Base-by-base conservation (phyloP, 2,329 filamentous ascomycete genomes). In the Zalaria obscura region DNA sequence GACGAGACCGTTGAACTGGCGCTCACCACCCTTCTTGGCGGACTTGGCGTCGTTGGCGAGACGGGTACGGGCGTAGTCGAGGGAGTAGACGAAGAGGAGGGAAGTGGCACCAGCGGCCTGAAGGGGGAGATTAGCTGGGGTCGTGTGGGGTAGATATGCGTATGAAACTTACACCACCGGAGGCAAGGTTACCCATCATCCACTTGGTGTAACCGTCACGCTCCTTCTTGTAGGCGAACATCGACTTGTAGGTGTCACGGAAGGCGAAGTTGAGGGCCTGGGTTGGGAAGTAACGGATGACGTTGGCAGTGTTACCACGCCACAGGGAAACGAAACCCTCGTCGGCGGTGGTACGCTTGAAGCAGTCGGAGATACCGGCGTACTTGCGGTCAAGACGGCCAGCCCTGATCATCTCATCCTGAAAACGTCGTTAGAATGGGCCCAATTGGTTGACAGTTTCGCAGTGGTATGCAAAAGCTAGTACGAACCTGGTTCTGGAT, bases 181-280 rank as follows among this genome's bases (percentile, higher is more conserved):
- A 98, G 66, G 91, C 91, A 73, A 98, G 76, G 86, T 98, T 98
- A 79, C 91, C 91, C 57, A 76, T 78, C 91, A 98, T 96, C 91
- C 91, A 98, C 83, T 88, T 87, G 67, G 72, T 76, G 72, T 98
- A 98, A 64, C 91, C 91, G 69, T 98, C 91, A 73, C 81, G 82
- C 52, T 98, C 91, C 84, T 96, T 96, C 87, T 96, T 98, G 87
- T 86, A 98, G 67, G 86, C 84, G 82, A 98, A 98, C 88, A 98
- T 93, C 66, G 83, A 78, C 87, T 98, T 98, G 87, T 95, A 98
- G 81, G 93, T 95, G 73, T 98, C 91, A 72, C 91, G 91, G 91
- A 98, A 98, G 68, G 91, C 91, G 67, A 98, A 98, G 88, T 98
- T 98, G 69, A 98, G 78, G 62, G 91, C 91, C 80, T 98, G 91